Base-by-base conservation (phyloP, 2,329 filamentous ascomycete species). In the Anthostomella pinea region DNA sequence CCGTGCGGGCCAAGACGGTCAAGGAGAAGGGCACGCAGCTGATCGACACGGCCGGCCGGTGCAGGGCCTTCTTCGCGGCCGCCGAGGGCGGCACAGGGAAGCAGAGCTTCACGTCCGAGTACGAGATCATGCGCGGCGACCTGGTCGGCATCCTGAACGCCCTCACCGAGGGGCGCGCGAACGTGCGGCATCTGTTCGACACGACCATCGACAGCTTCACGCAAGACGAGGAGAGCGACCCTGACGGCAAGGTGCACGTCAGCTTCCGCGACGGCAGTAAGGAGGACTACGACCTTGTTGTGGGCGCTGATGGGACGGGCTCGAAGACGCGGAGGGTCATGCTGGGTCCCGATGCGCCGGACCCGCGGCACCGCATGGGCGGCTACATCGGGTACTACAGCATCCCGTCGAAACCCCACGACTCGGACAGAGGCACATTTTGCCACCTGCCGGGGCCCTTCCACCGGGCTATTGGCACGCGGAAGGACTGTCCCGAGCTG, bases 251-350 rank as follows among this genome's bases (percentile, higher is more conserved):
- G 34, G 56, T 63, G 6, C 38, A 43, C 6, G 59, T 57, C 3
- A 35, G 30, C 16, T 68, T 79, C 34, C 63, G 62, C 3, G 64
- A 73, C 34, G 70, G 70, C 4, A 49, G 49, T 1, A 53, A 46
- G 4, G 62, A 65, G 14, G 54, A 51, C 2, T 79, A 63, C 43
- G 75, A 79, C 41, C 47, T 79, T 0, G 49, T 79, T 0, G 65
- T 79, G 26, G 73, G 68, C 4, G 73, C 73, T 3, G 76, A 80
- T 39, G 76, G 76, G 0, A 64, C 72, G 13, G 61, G 65, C 2
- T 79, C 73, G 0, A 62, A 62, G 15, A 66, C 69, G 11, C 62
- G 72, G 18, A 60, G 52, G 29, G 52, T 59, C 18, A 62, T 69
- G 26, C 45, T 66, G 3, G 53, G 53, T 2, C 33, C 50, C 9